These are phyloP conservation scores for Breviolum minutum DNA, from an alignment of 73 alveolate genomes.

Conservation along the genomic window DNA sequence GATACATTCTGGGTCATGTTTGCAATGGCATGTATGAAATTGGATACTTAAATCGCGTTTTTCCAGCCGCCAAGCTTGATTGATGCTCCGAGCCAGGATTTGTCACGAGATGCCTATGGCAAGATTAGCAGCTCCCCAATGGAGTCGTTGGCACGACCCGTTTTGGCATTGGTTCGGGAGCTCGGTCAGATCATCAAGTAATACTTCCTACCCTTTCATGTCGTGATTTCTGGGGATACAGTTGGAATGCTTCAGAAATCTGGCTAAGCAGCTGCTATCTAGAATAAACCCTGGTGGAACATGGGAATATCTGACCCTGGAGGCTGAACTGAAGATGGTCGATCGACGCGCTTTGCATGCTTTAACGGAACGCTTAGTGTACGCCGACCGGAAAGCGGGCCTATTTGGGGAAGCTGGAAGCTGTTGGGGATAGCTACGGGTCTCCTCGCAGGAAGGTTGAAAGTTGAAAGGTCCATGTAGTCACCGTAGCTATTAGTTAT, in stretches of 20 bases:
- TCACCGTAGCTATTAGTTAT: too few species aligned
- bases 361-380: constrained; percentile 62
- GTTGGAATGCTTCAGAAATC: not conserved
- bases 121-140: constrained; percentile 41
- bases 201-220: too few species aligned
- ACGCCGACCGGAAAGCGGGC: not conserved
- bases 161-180: constrained; percentile 58
- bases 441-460: too few species aligned
- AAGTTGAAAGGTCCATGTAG: too few species aligned
- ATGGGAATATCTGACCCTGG: not conserved
- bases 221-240: not conserved
- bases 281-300: too few species aligned
- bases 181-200: not conserved
- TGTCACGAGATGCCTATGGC: constrained; percentile 61
- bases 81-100: not conserved
- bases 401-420: too few species aligned
- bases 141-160: constrained; percentile 86
- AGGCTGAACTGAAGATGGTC: constrained; percentile 60
- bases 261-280: not conserved
- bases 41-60: not conserved
- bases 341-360: constrained; percentile 45
- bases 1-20: not conserved
- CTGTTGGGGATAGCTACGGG: too few species aligned
- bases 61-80: too few species aligned
- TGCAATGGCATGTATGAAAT: not conserved